Evolutionary conservation across 352 stramenopile genomes (phyloP).

Genomic region (Pythium aristosporum): DNA sequence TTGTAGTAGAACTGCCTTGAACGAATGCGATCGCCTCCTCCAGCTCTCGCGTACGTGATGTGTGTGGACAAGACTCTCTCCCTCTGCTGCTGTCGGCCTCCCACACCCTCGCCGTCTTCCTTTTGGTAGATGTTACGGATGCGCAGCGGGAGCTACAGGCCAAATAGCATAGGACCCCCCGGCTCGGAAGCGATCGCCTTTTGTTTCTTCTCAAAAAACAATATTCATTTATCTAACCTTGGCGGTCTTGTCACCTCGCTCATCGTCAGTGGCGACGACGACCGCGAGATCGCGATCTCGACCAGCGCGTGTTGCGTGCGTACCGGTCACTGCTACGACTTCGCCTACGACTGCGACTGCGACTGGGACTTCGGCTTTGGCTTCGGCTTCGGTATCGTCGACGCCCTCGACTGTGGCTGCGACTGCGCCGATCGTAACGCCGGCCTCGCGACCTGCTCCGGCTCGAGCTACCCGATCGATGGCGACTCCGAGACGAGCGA

Average conservation of each 20-base stretch:
- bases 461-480: neutral
- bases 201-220: neutral
- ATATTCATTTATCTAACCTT: slow-evolving; percentile 18
- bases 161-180: slow-evolving; percentile 19
- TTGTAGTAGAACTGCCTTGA: slow-evolving; percentile 20
- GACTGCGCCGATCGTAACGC: slow-evolving; percentile 4
- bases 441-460: slow-evolving; percentile 2
- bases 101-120: slow-evolving; percentile 12
- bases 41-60: slow-evolving; percentile 4
- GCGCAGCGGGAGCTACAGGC: slow-evolving; percentile 6
- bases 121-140: slow-evolving; percentile 28
- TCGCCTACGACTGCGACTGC: slow-evolving; percentile 27
- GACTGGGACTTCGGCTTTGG: slow-evolving; percentile 4
- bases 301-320: slow-evolving; percentile 15
- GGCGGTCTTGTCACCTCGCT: neutral
- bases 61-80: neutral
- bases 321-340: slow-evolving; percentile 8
- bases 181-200: slow-evolving; percentile 11
- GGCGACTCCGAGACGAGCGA: neutral
- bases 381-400: slow-evolving; percentile 27
- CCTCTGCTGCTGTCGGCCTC: neutral
- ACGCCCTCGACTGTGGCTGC: slow-evolving; percentile 17
- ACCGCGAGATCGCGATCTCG: slow-evolving; percentile 28
- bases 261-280: slow-evolving; percentile 8
- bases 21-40: slow-evolving; percentile 11